Conservation (phyloP, 768 basidiomycete species). For the Hygrocybe punicea region DNA sequence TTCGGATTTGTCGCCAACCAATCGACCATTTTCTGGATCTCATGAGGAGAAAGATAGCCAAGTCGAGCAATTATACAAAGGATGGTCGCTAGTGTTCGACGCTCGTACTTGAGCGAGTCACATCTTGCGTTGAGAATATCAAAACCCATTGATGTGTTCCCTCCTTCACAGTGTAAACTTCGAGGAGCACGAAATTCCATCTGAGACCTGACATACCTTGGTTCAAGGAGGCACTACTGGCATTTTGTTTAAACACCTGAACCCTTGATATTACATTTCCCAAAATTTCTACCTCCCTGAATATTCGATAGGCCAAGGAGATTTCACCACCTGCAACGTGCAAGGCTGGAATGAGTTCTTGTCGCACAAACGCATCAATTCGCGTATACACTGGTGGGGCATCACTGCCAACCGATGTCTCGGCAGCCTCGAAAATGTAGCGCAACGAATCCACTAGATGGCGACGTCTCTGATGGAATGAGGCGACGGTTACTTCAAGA, state of each 20-base stretch:
- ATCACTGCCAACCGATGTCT: constrained; percentile 12
- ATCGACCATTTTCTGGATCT: constrained; percentile 62
- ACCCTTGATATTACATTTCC: constrained; percentile 52
- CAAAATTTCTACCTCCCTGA: constrained; percentile 61
- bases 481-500: constrained; percentile 62
- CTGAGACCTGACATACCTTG: constrained; percentile 45
- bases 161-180: constrained; percentile 29
- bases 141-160: constrained; percentile 51
- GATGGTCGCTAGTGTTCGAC: constrained; percentile 61
- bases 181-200: not conserved
- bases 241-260: constrained; percentile 58
- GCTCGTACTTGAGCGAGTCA: constrained; percentile 71
- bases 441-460: constrained; percentile 68
- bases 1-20: constrained; percentile 67
- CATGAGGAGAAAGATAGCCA: constrained; percentile 56
- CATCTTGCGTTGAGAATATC: constrained; percentile 66
- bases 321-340: constrained; percentile 36
- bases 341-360: constrained; percentile 48
- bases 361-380: constrained; percentile 52
- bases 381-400: constrained; percentile 42
- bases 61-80: constrained; percentile 61
- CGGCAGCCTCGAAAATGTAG: constrained; percentile 59
- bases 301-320: constrained; percentile 52
- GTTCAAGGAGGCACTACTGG: constrained; percentile 53
- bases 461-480: constrained; percentile 67